These are phyloP conservation scores for Colletotrichum caudatum DNA, from an alignment of 2,329 filamentous ascomycete species.

Conservation along the genomic window DNA sequence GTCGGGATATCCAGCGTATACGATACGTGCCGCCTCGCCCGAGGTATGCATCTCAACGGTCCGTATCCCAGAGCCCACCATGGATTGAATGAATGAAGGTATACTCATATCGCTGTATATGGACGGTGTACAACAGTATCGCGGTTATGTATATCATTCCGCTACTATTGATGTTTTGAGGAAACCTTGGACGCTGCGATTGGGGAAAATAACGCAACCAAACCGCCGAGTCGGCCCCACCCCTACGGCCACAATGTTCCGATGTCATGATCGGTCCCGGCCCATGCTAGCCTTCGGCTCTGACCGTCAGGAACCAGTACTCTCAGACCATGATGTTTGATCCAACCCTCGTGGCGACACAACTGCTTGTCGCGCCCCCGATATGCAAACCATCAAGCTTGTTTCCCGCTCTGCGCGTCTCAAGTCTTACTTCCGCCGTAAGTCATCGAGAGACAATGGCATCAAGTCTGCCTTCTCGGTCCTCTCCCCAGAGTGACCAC, in stretches of 20 bases:
- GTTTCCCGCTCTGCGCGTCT: no score
- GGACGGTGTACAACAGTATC: background rate
- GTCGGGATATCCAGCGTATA: slow-evolving; percentile 55
- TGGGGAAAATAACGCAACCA: background rate
- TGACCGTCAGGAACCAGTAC: no score
- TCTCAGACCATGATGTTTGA: no score
- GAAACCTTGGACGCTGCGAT: background rate
- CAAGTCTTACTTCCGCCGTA: background rate
- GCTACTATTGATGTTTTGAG: no score
- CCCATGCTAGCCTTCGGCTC: no score
- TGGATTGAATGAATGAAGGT: slow-evolving; percentile 22
- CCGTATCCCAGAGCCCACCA: slow-evolving; percentile 17
- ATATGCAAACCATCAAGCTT: no score
- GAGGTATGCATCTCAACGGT: slow-evolving; percentile 60
- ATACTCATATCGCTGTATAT: background rate
- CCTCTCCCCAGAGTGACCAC: slow-evolving; percentile 7
- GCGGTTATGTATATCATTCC: background rate
- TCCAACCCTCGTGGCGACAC: no score
- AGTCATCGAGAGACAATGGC: no score
- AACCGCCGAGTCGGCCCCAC: slow-evolving; percentile 22
- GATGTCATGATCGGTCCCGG: slow-evolving; percentile 21
- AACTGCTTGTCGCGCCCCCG: no score
- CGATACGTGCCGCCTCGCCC: slow-evolving; percentile 62
- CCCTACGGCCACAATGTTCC: slow-evolving; percentile 15
- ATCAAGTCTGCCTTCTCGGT: background rate